Evolutionary conservation across 495 filamentous ascomycete species (phyloP).

Genomic region (Penicillium parvum): DNA sequence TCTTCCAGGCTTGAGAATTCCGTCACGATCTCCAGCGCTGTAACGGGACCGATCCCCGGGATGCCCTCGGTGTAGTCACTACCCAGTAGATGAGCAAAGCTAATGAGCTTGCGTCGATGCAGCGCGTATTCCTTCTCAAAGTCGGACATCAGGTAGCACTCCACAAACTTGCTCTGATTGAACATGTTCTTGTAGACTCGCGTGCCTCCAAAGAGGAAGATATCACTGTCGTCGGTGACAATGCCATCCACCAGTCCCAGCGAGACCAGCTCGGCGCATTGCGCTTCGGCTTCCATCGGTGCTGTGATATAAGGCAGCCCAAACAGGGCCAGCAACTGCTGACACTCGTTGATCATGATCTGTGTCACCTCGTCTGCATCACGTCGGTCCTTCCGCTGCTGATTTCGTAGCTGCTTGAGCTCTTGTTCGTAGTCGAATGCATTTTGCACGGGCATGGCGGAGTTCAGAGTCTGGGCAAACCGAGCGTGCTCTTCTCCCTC

Average conservation of each 20-base stretch:
- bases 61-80: constrained; percentile 94
- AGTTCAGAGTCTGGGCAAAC: constrained; percentile 82
- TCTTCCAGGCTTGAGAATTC: constrained; percentile 67
- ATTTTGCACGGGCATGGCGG: constrained; percentile 53
- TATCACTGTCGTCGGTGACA: constrained; percentile 96
- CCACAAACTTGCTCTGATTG: constrained; percentile 93
- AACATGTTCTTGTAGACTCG: constrained; percentile 99
- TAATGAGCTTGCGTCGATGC: constrained; percentile 74
- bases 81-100: constrained; percentile 82
- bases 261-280: constrained; percentile 85
- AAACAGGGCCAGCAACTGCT: constrained; percentile 84
- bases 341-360: constrained; percentile 91
- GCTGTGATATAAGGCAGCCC: constrained; percentile 95
- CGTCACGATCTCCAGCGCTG: constrained; percentile 85
- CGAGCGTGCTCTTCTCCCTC: constrained; percentile 91
- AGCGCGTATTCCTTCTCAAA: constrained; percentile 87
- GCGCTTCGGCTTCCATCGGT: constrained; percentile 98
- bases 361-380: constrained; percentile 95
- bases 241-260: constrained; percentile 92
- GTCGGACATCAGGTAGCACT: constrained; percentile 87
- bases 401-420: constrained; percentile 76
- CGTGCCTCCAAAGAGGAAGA: constrained; percentile 95
- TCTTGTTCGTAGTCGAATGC: constrained; percentile 79
- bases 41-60: constrained; percentile 85
- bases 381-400: constrained; percentile 91